Evolutionary conservation across 371 early-diverging fungal genomes (phyloP), one percentile per base, ranked within the genome.

Genomic region (Circinella umbellata): DNA sequence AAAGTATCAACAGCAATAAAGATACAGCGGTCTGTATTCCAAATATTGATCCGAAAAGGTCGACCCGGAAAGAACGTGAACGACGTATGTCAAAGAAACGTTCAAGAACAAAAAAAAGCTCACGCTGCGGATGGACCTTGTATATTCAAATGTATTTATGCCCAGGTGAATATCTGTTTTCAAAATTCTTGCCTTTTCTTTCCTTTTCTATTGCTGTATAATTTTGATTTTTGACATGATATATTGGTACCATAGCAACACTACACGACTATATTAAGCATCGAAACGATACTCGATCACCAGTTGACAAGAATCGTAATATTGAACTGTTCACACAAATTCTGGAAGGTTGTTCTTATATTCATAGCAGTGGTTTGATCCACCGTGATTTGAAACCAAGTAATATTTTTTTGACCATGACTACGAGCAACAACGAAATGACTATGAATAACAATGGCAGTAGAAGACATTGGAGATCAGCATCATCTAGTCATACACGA

Each of bases 61-160:
- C 57, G 6, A 34, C 63, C 11, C 63, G 47, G n/a, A 63, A 39
- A 47, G 47, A 18, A 46, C 13, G 27, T 38, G 47, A 63, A 46
- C 42, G 63, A 63, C 39, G 62, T 7, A 9, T 9, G 42, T 42
- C 42, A 42, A 17, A n/a, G 8, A 27, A 38, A 38, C 65, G 65
- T 36, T 10, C 53, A 14, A 64, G 65, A 46, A 51, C 53, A 9
- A 64, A 53, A n/a, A 49, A 34, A n/a, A 53, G 18, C 15, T 51
- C 65, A 36, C 34, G 34, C 15, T 64, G 37, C 6, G 65, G 54
- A 3, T 86, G 91, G 70, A 90, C 89, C 0, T 75, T 94, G n/a
- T 92, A 89, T 75, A 92, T 94, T 64, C 94, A 94, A 76, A 94
- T 94, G 95, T 92, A 94, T 71, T 81, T 94, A 38, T 94, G 95